These are phyloP conservation scores for Trichoderma erinaceum DNA, from an alignment of 495 filamentous ascomycete species.

Conservation along the genomic window DNA sequence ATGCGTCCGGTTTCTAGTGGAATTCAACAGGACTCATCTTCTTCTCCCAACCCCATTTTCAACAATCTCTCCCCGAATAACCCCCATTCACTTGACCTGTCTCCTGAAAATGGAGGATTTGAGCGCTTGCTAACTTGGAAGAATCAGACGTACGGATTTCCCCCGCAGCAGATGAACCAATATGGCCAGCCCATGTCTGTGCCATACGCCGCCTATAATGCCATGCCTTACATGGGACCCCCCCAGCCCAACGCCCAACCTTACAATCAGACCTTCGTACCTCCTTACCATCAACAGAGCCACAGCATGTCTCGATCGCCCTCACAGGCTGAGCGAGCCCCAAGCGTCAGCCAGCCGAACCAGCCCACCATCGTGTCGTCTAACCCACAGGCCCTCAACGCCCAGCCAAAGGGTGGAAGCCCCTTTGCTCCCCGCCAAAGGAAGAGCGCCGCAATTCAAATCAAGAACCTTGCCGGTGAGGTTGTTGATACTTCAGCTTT, in stretches of 20 bases:
- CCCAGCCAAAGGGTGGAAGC: conserved; percentile 54
- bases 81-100: conserved; percentile 48
- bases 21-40: conserved; percentile 19
- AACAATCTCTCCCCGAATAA: conserved; percentile 28
- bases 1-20: conserved; percentile 10
- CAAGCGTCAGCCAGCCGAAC: conserved; percentile 63
- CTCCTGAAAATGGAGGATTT: conserved; percentile 63
- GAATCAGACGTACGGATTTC: conserved; percentile 51
- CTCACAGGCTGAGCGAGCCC: conserved; percentile 75
- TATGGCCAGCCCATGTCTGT: conserved; percentile 24
- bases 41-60: conserved; percentile 24
- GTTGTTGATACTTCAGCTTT: conserved; percentile 36
- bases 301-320: conserved; percentile 70
- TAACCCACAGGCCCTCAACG: conserved; percentile 48
- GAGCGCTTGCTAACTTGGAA: conserved; percentile 64
- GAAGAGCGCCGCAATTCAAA: conserved; percentile 63
- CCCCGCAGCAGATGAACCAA: conserved; percentile 22
- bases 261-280: conserved; percentile 46
- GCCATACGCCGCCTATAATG: conserved; percentile 29
- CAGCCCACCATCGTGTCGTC: conserved; percentile 42
- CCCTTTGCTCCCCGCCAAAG: conserved; percentile 47
- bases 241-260: conserved; percentile 39
- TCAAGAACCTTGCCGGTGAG: conserved; percentile 73
- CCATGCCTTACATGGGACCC: conserved; percentile 42
- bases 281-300: conserved; percentile 47